These are phyloP conservation scores for Backusella westeae DNA, from an alignment of 192 early-diverging fungal species.

Conservation along the genomic window DNA sequence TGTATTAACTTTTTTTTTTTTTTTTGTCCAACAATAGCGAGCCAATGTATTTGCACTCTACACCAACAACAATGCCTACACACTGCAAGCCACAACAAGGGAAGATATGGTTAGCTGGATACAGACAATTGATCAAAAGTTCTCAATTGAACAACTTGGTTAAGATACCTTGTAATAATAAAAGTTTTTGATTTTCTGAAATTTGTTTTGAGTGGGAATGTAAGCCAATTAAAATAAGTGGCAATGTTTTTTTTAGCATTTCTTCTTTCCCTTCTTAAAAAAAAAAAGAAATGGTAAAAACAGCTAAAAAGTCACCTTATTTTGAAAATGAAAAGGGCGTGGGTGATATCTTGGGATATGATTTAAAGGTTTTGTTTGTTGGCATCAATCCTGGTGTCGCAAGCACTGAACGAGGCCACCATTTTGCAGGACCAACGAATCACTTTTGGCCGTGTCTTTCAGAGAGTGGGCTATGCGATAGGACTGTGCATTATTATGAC, in stretches of 20 bases:
- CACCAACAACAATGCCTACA: constrained; percentile 60
- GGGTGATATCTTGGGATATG: constrained; percentile 46
- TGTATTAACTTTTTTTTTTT: background rate
- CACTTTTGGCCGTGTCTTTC: constrained; percentile 73
- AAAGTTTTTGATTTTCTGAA: background rate
- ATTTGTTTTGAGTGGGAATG: background rate
- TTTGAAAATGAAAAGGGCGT: constrained; percentile 21
- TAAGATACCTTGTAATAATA: background rate
- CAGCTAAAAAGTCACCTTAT: constrained; percentile 9
- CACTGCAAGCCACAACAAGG: constrained; percentile 60
- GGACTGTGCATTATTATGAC: constrained; percentile 47
- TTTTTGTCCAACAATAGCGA: constrained; percentile 35
- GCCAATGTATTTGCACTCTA: constrained; percentile 68
- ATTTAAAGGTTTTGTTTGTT: constrained; percentile 63
- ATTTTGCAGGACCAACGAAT: constrained; percentile 71
- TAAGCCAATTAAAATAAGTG: background rate
- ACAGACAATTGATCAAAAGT: constrained; percentile 41
- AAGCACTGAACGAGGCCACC: constrained; percentile 56
- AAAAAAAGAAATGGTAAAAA: background rate
- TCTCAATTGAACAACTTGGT: constrained; percentile 26
- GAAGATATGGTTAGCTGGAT: constrained; percentile 72
- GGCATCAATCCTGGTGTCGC: constrained; percentile 72
- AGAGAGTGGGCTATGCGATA: constrained; percentile 55
- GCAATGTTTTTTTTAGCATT: background rate
- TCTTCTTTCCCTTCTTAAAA: background rate